Conservation (phyloP, 1,284 basidiomycete genomes). For the Neolentinus lepideus region DNA sequence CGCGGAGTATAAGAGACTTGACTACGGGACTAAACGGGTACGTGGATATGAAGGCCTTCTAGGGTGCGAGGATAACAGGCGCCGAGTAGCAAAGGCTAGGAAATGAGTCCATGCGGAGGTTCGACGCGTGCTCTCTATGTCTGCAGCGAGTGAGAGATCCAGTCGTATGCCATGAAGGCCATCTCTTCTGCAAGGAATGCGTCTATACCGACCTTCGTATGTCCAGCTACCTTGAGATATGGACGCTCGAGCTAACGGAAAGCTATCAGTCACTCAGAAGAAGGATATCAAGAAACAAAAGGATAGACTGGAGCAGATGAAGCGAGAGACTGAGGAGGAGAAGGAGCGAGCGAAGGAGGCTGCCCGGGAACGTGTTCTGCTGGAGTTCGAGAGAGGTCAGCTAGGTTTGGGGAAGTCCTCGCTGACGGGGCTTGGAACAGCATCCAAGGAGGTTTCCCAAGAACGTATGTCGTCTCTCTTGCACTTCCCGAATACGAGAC, state of each 20-base stretch:
- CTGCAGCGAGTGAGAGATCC: constrained; percentile 75
- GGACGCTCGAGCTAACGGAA: constrained; percentile 6
- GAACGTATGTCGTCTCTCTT: constrained; percentile 20
- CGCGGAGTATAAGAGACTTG: constrained; percentile 76
- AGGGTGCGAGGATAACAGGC: not conserved
- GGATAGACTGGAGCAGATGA: constrained; percentile 63
- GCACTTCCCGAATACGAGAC: not conserved
- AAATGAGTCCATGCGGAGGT: constrained; percentile 83
- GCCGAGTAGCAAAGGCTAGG: constrained; percentile 69
- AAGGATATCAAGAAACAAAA: constrained; percentile 85
- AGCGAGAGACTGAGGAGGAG: constrained; percentile 72
- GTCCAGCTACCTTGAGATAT: constrained; percentile 17
- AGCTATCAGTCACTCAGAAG: constrained; percentile 69
- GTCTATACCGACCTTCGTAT: constrained; percentile 69
- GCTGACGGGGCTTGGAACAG: constrained; percentile 17
- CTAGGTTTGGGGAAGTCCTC: constrained; percentile 42
- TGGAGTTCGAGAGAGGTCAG: constrained; percentile 83
- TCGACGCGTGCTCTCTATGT: constrained; percentile 84
- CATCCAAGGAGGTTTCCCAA: constrained; percentile 16
- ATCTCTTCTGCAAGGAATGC: constrained; percentile 90
- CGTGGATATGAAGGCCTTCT: constrained; percentile 13
- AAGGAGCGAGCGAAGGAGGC: constrained; percentile 54
- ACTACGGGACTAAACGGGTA: constrained; percentile 76
- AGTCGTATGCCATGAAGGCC: constrained; percentile 76
- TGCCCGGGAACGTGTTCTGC: constrained; percentile 79